Evolutionary conservation across 345 rosid species (phyloP).

Genomic region (Mallotus nudiflorus): DNA sequence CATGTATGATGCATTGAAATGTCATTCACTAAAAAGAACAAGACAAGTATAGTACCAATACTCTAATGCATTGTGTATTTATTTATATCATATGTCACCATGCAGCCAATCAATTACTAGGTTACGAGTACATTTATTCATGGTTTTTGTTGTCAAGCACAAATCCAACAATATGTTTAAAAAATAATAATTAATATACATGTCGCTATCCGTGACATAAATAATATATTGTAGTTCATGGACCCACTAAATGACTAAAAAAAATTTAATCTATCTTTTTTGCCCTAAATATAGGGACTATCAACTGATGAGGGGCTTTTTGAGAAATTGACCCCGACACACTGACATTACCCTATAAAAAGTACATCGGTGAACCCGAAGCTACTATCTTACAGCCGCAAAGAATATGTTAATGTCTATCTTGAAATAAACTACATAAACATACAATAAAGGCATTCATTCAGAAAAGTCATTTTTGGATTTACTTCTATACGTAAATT

Average conservation of each 20-base stretch:
- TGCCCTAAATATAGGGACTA: too few species aligned
- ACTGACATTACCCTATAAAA: too few species aligned
- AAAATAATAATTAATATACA: too few species aligned
- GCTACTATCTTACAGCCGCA: slow-evolving; percentile 6
- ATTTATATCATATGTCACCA: neutral
- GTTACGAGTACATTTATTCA: slow-evolving; percentile 6
- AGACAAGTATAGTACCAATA: neutral
- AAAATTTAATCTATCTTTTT: too few species aligned
- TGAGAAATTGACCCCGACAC: too few species aligned
- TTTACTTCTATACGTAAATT: neutral
- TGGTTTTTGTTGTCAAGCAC: neutral
- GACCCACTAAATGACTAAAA: too few species aligned
- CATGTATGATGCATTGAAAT: too few species aligned
- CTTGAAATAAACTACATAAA: neutral
- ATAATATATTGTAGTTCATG: too few species aligned
- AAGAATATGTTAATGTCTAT: neutral
- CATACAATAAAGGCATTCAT: neutral
- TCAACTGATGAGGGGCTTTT: too few species aligned
- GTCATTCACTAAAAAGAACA: neutral
- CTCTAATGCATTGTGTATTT: neutral
- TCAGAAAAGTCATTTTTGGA: neutral
- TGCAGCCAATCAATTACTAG: slow-evolving; percentile 5
- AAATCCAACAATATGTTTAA: neutral
- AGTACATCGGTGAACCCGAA: slow-evolving; percentile 1
- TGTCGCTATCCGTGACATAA: too few species aligned